Base-by-base conservation (phyloP, 1,139 yeast species). In the Kluyveromyces marxianus region DNA sequence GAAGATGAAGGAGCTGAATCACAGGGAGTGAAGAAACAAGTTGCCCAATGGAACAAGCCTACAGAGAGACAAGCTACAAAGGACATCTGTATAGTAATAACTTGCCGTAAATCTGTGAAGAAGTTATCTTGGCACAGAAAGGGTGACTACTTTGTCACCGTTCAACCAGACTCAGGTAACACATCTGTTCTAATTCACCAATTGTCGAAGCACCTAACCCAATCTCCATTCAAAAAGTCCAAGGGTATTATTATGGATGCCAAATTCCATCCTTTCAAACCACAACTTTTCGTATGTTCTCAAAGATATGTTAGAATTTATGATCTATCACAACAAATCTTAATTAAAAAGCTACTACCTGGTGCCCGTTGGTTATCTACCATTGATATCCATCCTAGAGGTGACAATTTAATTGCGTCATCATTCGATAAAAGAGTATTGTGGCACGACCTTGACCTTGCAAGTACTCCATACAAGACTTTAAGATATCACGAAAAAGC, bases 211-310 rank as follows among this genome's bases (percentile, higher is more conserved):
- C 98, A 92, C 70, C 75, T 84, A 51, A 84, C 97, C n/a, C 99
- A 92, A 70, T 86, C 96, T 21, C 99, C 99, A 52, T 92, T 92
- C 77, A 77, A 81, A 57, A 88, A 88, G 67, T 79, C 95, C 35
- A 87, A 87, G 71, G 99, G 99, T 53, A 83, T 90, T 52, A 83
- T 90, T 40, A 89, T 89, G 82, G 96, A 88, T 65, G 97, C 96
- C 53, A 85, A 84, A 67, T 92, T 92, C 79, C 99, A 92, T 68
- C 98, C 99, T 27, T 83, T 87, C 70, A 83, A 87, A 61, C 98
- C 99, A 24, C 95, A 88, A 63, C 74, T 92, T 53, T 86, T 87
- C 62, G 97, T 94, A 42, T 92, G 95, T 55, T 86, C 96, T 7
- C 98, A 92, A 70, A 77, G 97, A 62, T 87, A 89, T 57, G 76